Evolutionary conservation across 805 yeast genomes (phyloP), one percentile per base, ranked within the genome.

Genomic region (Saturnispora kantuleensis): DNA sequence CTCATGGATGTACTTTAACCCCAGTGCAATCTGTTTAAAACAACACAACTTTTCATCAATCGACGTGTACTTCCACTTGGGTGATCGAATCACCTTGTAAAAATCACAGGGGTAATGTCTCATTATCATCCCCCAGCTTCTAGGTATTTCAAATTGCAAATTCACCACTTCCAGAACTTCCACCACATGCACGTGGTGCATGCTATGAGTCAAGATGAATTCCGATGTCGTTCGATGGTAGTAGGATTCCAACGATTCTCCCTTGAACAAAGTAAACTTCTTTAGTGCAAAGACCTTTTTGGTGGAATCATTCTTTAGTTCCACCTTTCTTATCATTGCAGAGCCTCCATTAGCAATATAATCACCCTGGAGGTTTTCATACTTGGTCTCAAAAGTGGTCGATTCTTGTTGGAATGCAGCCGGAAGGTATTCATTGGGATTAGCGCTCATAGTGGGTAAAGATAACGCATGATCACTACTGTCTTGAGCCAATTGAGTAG

Each of bases 51-150:
- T 76, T 54, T 81, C 88, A 17, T 45, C 55, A 4, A 73, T 48
- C 10, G 73, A 67, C 1, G 71, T 56, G 15, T 38, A 53, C 53
- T 73, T 76, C 86, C 88, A 83, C 12, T 77, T 79, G 0, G 77
- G 66, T 50, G 71, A 70, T 31, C 69, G 63, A 41, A 81, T 73
- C 39, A 76, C 56, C 45, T 71, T 68, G 54, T 77, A 77, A 39
- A 83, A 60, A 59, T 83, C 93, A 40, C 81, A 81, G 16, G 61
- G 62, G 52, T 86, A 81, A 43, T 63, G 71, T 50, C 81, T 85
- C 70, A 83, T 65, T 3, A 79, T 70, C 58, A 83, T 74, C 2
- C 90, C 93, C 93, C 93, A 84, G 2, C 85, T 81, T 50, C 88
- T 65, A 2, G 74, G 69, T 48, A 80, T 59, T 16, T 76, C 71